Conservation (phyloP, 1,284 basidiomycete species). For the Ganoderma lingzhi region DNA sequence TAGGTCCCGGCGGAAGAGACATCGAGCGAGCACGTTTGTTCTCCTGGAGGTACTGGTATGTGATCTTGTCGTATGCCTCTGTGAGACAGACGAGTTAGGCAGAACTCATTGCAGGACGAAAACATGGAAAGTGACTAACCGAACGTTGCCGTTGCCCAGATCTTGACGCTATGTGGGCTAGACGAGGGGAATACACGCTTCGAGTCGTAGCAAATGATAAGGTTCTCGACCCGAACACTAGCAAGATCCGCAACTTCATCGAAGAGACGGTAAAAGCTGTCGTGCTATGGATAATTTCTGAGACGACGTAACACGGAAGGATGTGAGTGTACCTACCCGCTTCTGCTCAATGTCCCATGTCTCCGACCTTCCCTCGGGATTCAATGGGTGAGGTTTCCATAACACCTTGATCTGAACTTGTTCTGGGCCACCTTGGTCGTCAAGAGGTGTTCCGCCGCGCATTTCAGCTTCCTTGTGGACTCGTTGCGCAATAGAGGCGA, state of each 20-base stretch:
- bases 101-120: not conserved
- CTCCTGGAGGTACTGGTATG: slow-evolving; percentile 66
- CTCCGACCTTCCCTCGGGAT: slow-evolving; percentile 47
- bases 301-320: not conserved
- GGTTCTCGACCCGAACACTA: slow-evolving; percentile 52
- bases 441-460: slow-evolving; percentile 34
- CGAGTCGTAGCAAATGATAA: slow-evolving; percentile 66
- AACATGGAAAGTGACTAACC: slow-evolving; percentile 49
- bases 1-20: slow-evolving; percentile 2
- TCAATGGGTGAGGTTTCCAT: slow-evolving; percentile 70
- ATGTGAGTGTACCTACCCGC: slow-evolving; percentile 52
- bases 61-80: slow-evolving; percentile 72
- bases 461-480: slow-evolving; percentile 38
- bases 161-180: slow-evolving; percentile 67
- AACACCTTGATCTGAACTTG: slow-evolving; percentile 60
- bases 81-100: slow-evolving; percentile 11
- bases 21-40: slow-evolving; percentile 42
- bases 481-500: slow-evolving; percentile 58
- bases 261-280: slow-evolving; percentile 67
- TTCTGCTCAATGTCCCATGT: slow-evolving; percentile 62
- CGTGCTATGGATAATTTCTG: slow-evolving; percentile 50
- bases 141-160: slow-evolving; percentile 72
- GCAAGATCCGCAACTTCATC: slow-evolving; percentile 69
- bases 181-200: slow-evolving; percentile 72
- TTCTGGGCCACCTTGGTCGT: slow-evolving; percentile 45